Conservation (phyloP, 495 filamentous ascomycete species). For the Hyaloscypha finlandica region DNA sequence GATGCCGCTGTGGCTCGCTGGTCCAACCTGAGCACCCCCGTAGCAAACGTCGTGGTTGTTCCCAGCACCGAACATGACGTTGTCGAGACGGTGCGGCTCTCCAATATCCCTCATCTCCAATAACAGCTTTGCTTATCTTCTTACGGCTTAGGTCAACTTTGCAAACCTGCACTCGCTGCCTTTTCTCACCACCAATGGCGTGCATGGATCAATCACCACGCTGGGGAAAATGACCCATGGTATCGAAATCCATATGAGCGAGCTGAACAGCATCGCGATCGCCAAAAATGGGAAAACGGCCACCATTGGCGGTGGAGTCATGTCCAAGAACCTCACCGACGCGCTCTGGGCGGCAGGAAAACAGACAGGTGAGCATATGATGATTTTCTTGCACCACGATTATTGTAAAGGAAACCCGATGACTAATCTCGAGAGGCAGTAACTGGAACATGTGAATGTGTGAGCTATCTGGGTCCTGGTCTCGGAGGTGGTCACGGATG, state of each 20-base stretch:
- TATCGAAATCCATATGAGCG: slow-evolving; percentile 48
- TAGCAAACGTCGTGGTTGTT: slow-evolving; percentile 48
- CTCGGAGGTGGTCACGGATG: slow-evolving; percentile 66
- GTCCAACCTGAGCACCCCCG: slow-evolving; percentile 42
- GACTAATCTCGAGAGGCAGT: slow-evolving; percentile 38
- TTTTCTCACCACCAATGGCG: slow-evolving; percentile 51
- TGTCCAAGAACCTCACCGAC: slow-evolving; percentile 37
- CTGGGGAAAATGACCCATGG: slow-evolving; percentile 48
- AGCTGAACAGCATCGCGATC: slow-evolving; percentile 46
- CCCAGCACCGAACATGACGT: slow-evolving; percentile 55
- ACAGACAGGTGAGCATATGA: slow-evolving; percentile 37
- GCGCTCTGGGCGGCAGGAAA: slow-evolving; percentile 40
- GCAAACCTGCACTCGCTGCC: slow-evolving; percentile 48
- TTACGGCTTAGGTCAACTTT: slow-evolving; percentile 42
- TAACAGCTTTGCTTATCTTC: neutral
- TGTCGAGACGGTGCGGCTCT: slow-evolving; percentile 43
- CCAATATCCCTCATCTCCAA: no score
- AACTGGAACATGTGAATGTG: slow-evolving; percentile 58
- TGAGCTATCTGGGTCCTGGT: slow-evolving; percentile 52
- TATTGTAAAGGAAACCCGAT: neutral
- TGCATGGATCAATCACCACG: slow-evolving; percentile 46
- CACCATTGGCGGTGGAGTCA: slow-evolving; percentile 52
- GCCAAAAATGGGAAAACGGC: slow-evolving; percentile 46
- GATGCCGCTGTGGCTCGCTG: slow-evolving; percentile 45
- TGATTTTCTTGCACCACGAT: neutral